A percentile compares a stretch with the other conserved stretches of the same genome.
Evolutionary conservation across 805 yeast genomes (phyloP).

Genomic region (Suhomyces xylopsoci): DNA sequence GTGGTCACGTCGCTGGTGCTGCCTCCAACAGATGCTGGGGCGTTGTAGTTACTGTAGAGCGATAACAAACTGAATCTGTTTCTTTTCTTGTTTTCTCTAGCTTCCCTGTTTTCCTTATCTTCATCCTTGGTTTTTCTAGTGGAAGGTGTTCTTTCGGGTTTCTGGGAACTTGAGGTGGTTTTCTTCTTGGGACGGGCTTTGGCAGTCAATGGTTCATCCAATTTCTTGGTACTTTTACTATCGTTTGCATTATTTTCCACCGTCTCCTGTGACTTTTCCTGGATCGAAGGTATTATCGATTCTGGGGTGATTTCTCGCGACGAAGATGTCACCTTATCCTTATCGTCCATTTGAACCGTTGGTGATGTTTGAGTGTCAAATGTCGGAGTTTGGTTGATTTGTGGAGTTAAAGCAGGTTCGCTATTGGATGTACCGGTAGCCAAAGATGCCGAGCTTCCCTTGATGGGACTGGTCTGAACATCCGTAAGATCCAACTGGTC

Average conservation of each 20-base stretch:
- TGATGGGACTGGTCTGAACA: conserved; percentile 20
- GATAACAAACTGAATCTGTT: conserved; percentile 44
- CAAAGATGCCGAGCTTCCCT: conserved; percentile 3
- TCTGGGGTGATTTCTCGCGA: conserved; percentile 5
- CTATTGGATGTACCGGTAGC: neutral
- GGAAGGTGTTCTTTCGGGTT: neutral
- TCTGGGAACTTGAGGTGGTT: neutral
- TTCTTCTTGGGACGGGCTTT: conserved; percentile 2
- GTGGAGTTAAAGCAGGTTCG: conserved; percentile 20
- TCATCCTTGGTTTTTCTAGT: conserved; percentile 6
- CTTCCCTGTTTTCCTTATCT: conserved; percentile 26
- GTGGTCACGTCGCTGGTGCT: conserved; percentile 6
- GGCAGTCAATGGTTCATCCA: conserved; percentile 1
- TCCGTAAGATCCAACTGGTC: conserved; percentile 38
- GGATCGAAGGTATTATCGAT: neutral
- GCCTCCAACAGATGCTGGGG: conserved; percentile 5
- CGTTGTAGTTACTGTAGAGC: conserved; percentile 36
- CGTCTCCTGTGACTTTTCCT: conserved; percentile 3
- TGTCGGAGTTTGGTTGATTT: conserved; percentile 29
- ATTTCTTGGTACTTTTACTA: neutral
- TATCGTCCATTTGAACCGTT: neutral
- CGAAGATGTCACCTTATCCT: neutral
- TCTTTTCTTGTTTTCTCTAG: conserved; percentile 27
- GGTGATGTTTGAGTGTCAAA: conserved; percentile 19
- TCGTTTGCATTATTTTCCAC: neutral